phyloP scores from a whole-genome alignment of 768 basidiomycete species.

The Austroboletus eburneus region DNA sequence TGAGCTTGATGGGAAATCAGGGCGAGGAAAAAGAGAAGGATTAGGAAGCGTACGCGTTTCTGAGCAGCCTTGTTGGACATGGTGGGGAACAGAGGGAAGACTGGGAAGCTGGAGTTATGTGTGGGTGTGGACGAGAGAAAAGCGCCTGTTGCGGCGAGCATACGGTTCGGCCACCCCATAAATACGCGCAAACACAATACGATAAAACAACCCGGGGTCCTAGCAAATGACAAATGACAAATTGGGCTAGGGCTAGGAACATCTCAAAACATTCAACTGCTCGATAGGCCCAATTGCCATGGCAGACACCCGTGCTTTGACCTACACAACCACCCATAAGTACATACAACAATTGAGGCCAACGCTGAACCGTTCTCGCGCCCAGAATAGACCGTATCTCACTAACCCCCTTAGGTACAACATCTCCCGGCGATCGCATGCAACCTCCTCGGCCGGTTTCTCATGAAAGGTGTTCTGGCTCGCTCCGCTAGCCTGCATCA shows the following conservation, averaged over 20 bases:
- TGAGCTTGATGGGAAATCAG: constrained; percentile 44
- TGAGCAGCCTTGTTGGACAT: constrained; percentile 88
- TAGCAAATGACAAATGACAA: neutral
- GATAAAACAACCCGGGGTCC: neutral
- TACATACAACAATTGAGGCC: too few species aligned
- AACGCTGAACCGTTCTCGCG: too few species aligned
- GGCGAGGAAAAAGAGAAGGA: constrained; percentile 6
- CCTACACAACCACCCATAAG: too few species aligned
- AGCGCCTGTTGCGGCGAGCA: constrained; percentile 24
- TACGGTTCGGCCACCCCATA: constrained; percentile 24
- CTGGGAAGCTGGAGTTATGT: neutral
- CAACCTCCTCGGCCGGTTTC: neutral
- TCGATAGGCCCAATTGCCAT: too few species aligned
- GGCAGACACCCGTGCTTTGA: too few species aligned
- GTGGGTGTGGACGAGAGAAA: constrained; percentile 23
- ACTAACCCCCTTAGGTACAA: neutral
- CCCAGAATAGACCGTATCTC: too few species aligned
- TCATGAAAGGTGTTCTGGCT: neutral
- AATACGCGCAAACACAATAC: constrained; percentile 23
- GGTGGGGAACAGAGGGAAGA: constrained; percentile 1
- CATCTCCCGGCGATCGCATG: neutral
- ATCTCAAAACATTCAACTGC: neutral
- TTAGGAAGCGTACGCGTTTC: constrained; percentile 58
- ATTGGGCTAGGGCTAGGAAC: constrained; percentile 22
- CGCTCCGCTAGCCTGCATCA: too few species aligned